Percentiles rank a stretch among this genome's conserved stretches.
Conservation (phyloP, 768 basidiomycete genomes). For the Psilocybe subaeruginosa region DNA sequence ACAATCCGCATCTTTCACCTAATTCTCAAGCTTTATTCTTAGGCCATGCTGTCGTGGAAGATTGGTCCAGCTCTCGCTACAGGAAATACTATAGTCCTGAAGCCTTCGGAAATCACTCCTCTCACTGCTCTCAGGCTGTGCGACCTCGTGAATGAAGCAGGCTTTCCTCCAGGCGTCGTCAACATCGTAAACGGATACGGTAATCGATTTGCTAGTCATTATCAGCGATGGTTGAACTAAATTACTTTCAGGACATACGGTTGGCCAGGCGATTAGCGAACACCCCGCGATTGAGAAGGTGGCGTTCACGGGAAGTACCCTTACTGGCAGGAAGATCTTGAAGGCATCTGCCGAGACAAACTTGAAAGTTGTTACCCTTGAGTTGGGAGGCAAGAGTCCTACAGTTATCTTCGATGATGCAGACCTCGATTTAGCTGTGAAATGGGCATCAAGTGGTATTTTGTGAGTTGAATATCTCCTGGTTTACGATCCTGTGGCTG, state of each 20-base stretch:
- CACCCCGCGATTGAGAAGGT: slow-evolving; percentile 72
- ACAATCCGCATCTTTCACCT: neutral
- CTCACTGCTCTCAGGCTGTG: slow-evolving; percentile 58
- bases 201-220: neutral
- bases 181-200: slow-evolving; percentile 76
- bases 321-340: slow-evolving; percentile 71
- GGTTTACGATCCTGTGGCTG: neutral
- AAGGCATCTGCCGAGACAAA: slow-evolving; percentile 74
- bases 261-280: slow-evolving; percentile 66
- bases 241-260: slow-evolving; percentile 39
- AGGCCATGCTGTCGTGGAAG: slow-evolving; percentile 66
- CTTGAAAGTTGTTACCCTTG: slow-evolving; percentile 75
- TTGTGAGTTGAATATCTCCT: slow-evolving; percentile 44
- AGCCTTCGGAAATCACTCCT: slow-evolving; percentile 80
- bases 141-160: slow-evolving; percentile 65
- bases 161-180: slow-evolving; percentile 76
- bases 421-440: slow-evolving; percentile 62
- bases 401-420: slow-evolving; percentile 69
- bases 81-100: slow-evolving; percentile 74
- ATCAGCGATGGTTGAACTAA: neutral
- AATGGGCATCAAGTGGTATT: slow-evolving; percentile 68
- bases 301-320: slow-evolving; percentile 79
- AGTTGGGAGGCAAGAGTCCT: slow-evolving; percentile 72
- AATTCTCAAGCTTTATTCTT: neutral
- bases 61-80: slow-evolving; percentile 76